A percentile compares a stretch with the other conserved stretches of the same genome.
Conservation (phyloP, 768 basidiomycete genomes). For the Russula ochroleuca region DNA sequence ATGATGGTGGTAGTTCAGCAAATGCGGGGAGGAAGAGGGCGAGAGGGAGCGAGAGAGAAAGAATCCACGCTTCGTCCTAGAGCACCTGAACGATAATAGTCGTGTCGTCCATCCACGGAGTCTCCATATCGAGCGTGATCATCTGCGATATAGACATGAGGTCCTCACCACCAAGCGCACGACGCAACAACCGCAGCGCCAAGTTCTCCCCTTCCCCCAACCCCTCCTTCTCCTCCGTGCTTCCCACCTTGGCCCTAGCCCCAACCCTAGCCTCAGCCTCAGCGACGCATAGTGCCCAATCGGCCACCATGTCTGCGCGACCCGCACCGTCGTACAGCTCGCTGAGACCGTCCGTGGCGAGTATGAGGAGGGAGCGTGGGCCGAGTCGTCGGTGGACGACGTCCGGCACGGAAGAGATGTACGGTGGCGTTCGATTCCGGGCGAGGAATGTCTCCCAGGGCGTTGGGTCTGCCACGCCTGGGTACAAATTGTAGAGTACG, state of each 20-base stretch:
- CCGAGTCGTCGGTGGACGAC: conserved; percentile 37
- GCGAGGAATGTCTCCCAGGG: conserved; percentile 31
- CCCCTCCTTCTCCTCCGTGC: conserved; percentile 10
- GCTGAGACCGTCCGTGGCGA: conserved; percentile 46
- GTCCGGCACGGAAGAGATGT: conserved; percentile 42
- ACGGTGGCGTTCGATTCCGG: conserved; percentile 46
- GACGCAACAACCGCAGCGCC: conserved; percentile 41
- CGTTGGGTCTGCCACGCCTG: conserved; percentile 34
- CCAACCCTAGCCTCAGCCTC: conserved; percentile 20
- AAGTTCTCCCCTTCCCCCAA: conserved; percentile 31
- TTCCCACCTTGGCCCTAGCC: not conserved
- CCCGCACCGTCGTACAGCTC: conserved; percentile 39
- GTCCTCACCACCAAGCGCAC: conserved; percentile 43
- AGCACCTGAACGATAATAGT: conserved; percentile 43
- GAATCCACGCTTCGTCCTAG: conserved; percentile 12
- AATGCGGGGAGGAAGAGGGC: not conserved
- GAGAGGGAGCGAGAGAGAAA: not conserved
- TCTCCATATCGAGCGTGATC: conserved; percentile 47
- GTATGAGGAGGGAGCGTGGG: conserved; percentile 35
- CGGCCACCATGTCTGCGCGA: conserved; percentile 34
- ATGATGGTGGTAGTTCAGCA: not conserved
- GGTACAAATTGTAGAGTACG: conserved; percentile 37
- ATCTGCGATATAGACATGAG: conserved; percentile 39
- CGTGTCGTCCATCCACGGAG: conserved; percentile 50
- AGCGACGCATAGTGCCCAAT: conserved; percentile 38